phyloP scores from a whole-genome alignment of 306 rosid genomes.

The Cucurbita ficifolia region DNA sequence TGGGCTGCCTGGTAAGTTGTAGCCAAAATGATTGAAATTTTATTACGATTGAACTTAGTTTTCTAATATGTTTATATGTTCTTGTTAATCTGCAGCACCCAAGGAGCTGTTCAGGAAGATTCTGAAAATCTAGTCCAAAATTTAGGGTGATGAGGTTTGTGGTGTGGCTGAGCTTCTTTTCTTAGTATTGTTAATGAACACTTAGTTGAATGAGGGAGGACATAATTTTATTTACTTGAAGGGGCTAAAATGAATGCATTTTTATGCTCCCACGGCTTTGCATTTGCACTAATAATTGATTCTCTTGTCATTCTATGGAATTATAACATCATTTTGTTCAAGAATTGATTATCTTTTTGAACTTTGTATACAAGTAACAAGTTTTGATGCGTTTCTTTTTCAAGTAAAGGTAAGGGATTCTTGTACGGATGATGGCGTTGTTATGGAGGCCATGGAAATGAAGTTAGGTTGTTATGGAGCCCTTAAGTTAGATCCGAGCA shows the following conservation, averaged over 20 bases:
- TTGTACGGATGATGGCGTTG: too few species aligned
- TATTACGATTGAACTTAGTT: neutral
- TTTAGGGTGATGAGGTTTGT: neutral
- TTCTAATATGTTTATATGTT: neutral
- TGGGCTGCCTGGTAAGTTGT: conserved; percentile 36
- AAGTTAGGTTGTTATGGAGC: too few species aligned
- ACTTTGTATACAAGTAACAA: neutral
- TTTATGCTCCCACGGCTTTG: neutral
- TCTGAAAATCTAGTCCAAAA: neutral
- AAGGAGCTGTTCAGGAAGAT: conserved; percentile 42
- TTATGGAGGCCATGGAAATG: too few species aligned
- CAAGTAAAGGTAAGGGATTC: too few species aligned
- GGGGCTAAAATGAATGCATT: neutral
- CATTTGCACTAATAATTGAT: neutral
- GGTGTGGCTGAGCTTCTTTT: neutral
- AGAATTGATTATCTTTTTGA: neutral
- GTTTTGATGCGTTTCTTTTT: neutral
- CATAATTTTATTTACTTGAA: neutral
- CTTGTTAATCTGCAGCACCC: conserved; percentile 28
- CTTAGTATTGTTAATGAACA: neutral
- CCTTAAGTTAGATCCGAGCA: too few species aligned
- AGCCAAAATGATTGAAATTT: neutral
- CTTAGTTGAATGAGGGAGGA: neutral
- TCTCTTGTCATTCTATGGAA: neutral
- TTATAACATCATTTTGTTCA: neutral